These are phyloP conservation scores for Nigrospora osmanthi DNA, from an alignment of 2,329 filamentous ascomycete genomes.

Conservation along the genomic window DNA sequence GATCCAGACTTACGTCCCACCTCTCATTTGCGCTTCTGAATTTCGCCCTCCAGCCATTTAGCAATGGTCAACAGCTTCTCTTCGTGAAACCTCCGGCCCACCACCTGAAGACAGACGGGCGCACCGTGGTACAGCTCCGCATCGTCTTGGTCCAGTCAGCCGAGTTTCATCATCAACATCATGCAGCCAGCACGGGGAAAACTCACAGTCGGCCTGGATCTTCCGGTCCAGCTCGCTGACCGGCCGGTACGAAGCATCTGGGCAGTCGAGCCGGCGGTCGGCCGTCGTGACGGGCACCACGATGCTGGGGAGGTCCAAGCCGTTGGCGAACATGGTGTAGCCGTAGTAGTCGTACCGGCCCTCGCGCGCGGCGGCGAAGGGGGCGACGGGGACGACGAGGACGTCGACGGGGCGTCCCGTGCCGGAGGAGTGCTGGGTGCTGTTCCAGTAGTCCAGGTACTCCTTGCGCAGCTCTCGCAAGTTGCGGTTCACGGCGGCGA, in stretches of 20 bases:
- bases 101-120: constrained; percentile 5
- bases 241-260: constrained; percentile 9
- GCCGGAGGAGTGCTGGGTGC: constrained; percentile 9
- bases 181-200: not conserved
- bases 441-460: constrained; percentile 17
- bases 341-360: constrained; percentile 28
- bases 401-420: constrained; percentile 20
- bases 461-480: constrained; percentile 23
- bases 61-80: constrained; percentile 8
- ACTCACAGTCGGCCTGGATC: constrained; percentile 17
- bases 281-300: constrained; percentile 35
- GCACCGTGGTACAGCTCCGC: constrained; percentile 6
- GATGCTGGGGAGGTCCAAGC: constrained; percentile 30
- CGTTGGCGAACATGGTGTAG: constrained; percentile 26
- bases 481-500: constrained; percentile 21
- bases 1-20: too few species aligned
- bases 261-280: constrained; percentile 26
- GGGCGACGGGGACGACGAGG: constrained; percentile 30
- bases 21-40: not conserved
- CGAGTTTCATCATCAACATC: not conserved
- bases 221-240: constrained; percentile 10
- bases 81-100: constrained; percentile 5
- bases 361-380: constrained; percentile 30
- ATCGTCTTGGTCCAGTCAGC: constrained; percentile 3
- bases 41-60: constrained; percentile 3